phyloP scores from a whole-genome alignment of 2,329 filamentous ascomycete species.

The Ascochyta koolunga region DNA sequence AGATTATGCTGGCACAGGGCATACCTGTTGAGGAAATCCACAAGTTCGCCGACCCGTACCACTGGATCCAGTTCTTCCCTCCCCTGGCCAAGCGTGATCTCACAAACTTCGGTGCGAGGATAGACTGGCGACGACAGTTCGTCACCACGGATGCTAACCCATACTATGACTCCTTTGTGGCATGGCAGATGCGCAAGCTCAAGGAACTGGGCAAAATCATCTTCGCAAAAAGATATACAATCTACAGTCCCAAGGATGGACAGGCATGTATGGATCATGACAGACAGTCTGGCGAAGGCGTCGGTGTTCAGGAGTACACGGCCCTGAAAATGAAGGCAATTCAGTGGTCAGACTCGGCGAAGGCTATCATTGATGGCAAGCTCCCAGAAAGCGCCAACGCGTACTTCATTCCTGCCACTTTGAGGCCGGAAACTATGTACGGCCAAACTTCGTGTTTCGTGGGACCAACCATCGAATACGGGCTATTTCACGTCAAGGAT shows the following conservation, averaged over 20 bases:
- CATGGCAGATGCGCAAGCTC: slow-evolving; percentile 96
- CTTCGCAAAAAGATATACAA: slow-evolving; percentile 90
- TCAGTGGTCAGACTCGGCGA: slow-evolving; percentile 82
- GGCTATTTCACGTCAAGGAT: slow-evolving; percentile 74
- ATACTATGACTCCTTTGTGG: slow-evolving; percentile 93
- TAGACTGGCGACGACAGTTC: slow-evolving; percentile 92
- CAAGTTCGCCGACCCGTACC: slow-evolving; percentile 85
- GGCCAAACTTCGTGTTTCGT: slow-evolving; percentile 97
- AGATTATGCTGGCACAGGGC: slow-evolving; percentile 91
- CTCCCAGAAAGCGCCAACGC: slow-evolving; percentile 79
- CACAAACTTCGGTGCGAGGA: slow-evolving; percentile 80
- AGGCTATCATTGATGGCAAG: slow-evolving; percentile 74
- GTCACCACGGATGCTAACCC: slow-evolving; percentile 96
- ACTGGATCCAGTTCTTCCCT: slow-evolving; percentile 94
- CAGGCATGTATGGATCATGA: slow-evolving; percentile 91
- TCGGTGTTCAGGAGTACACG: slow-evolving; percentile 89
- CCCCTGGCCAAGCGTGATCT: slow-evolving; percentile 80
- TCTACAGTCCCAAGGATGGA: slow-evolving; percentile 85
- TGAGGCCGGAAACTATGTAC: slow-evolving; percentile 98
- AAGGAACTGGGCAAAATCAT: slow-evolving; percentile 91
- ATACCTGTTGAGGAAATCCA: slow-evolving; percentile 89
- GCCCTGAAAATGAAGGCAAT: slow-evolving; percentile 89
- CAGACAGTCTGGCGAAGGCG: slow-evolving; percentile 77
- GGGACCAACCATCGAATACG: slow-evolving; percentile 86
- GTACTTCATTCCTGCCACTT: slow-evolving; percentile 88